phyloP scores from a whole-genome alignment of 805 yeast species.

The Pichia heedii region DNA sequence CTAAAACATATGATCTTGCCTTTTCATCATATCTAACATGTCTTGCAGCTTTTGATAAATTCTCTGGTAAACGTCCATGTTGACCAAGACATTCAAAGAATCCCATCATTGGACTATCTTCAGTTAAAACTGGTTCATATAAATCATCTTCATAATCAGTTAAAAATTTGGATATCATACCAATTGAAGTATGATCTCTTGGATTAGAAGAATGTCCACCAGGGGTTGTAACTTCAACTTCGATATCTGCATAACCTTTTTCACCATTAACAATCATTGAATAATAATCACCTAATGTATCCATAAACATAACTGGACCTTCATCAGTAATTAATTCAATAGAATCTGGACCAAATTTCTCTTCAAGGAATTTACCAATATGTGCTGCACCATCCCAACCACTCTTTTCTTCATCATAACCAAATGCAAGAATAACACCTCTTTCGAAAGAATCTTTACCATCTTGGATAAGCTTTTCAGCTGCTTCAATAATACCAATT shows the following conservation, averaged over 20 bases:
- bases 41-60: conserved; percentile 8
- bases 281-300: conserved; percentile 25
- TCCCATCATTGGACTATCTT: conserved; percentile 51
- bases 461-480: conserved; percentile 41
- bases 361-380: conserved; percentile 38
- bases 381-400: conserved; percentile 54
- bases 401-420: conserved; percentile 72
- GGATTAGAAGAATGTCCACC: conserved; percentile 57
- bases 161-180: conserved; percentile 55
- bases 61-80: conserved; percentile 24
- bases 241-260: conserved; percentile 33
- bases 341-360: conserved; percentile 52
- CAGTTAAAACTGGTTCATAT: conserved; percentile 36
- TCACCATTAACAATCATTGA: conserved; percentile 27
- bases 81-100: conserved; percentile 57
- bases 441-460: conserved; percentile 48
- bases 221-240: conserved; percentile 40
- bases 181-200: conserved; percentile 70
- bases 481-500: conserved; percentile 55
- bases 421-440: conserved; percentile 55
- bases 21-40: conserved; percentile 18
- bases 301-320: conserved; percentile 37
- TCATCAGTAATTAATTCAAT: conserved; percentile 55
- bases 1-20: conserved; percentile 30
- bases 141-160: conserved; percentile 48